phyloP scores from a whole-genome alignment of 1,284 basidiomycete species.

The Rhodotorula sp. region DNA sequence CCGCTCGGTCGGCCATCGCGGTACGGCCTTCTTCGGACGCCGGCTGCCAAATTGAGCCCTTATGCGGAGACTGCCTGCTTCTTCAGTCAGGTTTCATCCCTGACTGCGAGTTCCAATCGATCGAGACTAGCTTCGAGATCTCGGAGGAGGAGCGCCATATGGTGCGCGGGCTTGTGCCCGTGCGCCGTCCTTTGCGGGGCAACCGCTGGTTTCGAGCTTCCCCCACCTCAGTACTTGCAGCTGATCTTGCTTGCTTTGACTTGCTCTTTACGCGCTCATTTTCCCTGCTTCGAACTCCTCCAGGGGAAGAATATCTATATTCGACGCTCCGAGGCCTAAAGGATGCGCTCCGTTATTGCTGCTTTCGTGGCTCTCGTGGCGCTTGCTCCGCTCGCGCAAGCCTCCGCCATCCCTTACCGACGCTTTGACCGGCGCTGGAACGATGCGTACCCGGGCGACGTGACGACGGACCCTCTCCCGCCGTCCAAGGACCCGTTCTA shows the following conservation, averaged over 20 bases:
- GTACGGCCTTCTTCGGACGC: no score
- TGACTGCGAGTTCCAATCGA: no score
- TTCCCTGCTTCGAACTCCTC: neutral
- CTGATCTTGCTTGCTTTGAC: neutral
- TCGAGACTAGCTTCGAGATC: no score
- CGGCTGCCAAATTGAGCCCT: no score
- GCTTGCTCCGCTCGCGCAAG: neutral
- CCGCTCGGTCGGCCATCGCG: no score
- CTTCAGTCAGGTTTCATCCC: no score
- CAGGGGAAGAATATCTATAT: neutral
- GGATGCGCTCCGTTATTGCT: neutral
- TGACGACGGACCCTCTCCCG: neutral
- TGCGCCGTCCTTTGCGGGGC: neutral
- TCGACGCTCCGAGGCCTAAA: neutral
- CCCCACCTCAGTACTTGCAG: neutral
- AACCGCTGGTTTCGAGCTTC: neutral
- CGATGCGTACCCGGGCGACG: neutral
- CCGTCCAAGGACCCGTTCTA: constrained; percentile 14
- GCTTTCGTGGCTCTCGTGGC: neutral
- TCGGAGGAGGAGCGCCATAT: no score
- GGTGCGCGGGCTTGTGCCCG: no score
- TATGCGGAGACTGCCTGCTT: no score
- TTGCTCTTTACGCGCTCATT: neutral
- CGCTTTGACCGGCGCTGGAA: constrained; percentile 1
- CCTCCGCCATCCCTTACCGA: neutral